Percentiles rank a stretch among this genome's conserved stretches.
phyloP scores from a whole-genome alignment of 306 rosid species.

The Quillaja saponaria region DNA sequence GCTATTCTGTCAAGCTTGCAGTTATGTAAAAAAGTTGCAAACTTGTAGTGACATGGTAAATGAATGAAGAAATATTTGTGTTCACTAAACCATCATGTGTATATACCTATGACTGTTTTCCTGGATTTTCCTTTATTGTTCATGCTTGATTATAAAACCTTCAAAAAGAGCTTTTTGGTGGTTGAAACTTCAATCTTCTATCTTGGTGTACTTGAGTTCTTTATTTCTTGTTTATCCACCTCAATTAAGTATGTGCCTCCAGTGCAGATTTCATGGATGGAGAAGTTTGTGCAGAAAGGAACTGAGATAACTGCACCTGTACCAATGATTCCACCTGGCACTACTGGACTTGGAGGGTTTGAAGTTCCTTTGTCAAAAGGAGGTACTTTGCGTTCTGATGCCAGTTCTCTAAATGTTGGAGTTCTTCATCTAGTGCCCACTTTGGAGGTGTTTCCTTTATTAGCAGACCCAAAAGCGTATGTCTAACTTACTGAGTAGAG shows the following conservation, averaged over 20 bases:
- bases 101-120: not conserved
- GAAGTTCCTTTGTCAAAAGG: constrained; percentile 94
- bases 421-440: constrained; percentile 94
- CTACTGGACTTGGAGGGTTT: constrained; percentile 99
- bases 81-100: not conserved
- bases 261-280: constrained; percentile 98
- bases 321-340: constrained; percentile 87
- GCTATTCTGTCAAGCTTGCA: no score
- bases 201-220: constrained; percentile 5
- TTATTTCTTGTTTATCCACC: not conserved
- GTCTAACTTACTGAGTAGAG: constrained; percentile 25
- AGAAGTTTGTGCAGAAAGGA: constrained; percentile 84
- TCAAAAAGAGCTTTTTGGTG: constrained; percentile 17
- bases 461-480: constrained; percentile 82
- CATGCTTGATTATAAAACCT: constrained; percentile 18
- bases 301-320: constrained; percentile 98
- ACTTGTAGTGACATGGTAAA: not conserved
- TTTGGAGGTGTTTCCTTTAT: constrained; percentile 90
- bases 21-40: not conserved
- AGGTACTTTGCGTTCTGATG: constrained; percentile 82
- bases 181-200: constrained; percentile 15
- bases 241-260: constrained; percentile 10
- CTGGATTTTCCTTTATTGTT: not conserved
- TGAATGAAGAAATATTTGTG: not conserved
- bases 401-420: constrained; percentile 92